Evolutionary conservation across 2,329 filamentous ascomycete genomes (phyloP).

Genomic region (Cladosporium colombiae): DNA sequence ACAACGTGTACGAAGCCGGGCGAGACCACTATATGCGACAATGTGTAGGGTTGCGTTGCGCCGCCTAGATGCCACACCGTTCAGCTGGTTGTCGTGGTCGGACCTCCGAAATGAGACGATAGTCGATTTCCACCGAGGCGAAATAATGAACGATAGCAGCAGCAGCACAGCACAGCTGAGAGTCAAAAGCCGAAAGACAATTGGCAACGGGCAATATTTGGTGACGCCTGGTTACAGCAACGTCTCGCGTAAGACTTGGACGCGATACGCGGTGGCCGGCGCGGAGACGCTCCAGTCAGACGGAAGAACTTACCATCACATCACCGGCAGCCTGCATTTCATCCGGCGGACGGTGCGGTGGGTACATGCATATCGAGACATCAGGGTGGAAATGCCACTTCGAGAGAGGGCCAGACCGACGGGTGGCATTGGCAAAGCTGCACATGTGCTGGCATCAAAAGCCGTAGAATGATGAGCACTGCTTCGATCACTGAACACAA

Average conservation of each 20-base stretch:
- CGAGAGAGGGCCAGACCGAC: not conserved
- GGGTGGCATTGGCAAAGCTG: not conserved
- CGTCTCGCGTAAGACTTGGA: conserved; percentile 11
- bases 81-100: not conserved
- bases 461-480: not conserved
- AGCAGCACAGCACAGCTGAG: not conserved
- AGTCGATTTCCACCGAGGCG: not conserved
- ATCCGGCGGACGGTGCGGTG: conserved; percentile 11
- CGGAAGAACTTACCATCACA: conserved; percentile 15
- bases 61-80: not conserved
- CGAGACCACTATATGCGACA: not conserved
- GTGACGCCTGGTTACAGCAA: conserved; percentile 1
- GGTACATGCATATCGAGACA: conserved; percentile 14
- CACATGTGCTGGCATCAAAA: not conserved
- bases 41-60: not conserved
- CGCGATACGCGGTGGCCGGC: conserved; percentile 17
- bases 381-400: conserved; percentile 4
- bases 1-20: not conserved
- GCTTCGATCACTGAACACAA: conserved; percentile 1
- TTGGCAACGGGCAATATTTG: conserved; percentile 10
- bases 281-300: conserved; percentile 11
- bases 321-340: conserved; percentile 16
- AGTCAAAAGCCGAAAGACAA: conserved; percentile 11
- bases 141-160: not conserved
- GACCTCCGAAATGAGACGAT: not conserved